Conservation (phyloP, 495 filamentous ascomycete genomes). For the Penicillium robsamsonii region DNA sequence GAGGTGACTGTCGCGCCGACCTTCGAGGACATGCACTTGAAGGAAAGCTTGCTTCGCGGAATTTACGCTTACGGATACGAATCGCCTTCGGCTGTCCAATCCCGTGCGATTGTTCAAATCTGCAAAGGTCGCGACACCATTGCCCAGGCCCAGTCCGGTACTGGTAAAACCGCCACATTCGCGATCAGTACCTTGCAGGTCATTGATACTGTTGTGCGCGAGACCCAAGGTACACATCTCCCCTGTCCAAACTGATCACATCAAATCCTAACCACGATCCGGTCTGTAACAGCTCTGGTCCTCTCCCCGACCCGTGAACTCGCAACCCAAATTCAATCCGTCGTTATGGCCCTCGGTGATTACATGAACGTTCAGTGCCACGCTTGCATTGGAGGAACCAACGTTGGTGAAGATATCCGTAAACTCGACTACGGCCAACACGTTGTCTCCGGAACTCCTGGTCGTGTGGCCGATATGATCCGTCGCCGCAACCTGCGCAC, state of each 20-base stretch:
- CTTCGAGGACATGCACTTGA: constrained; percentile 79
- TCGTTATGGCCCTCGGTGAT: constrained; percentile 94
- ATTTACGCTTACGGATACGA: constrained; percentile 99
- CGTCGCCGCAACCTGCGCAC: constrained; percentile 91
- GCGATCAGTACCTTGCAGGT: constrained; percentile 96
- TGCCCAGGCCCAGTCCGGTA: constrained; percentile 98
- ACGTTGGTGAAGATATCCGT: constrained; percentile 94
- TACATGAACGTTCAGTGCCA: constrained; percentile 99
- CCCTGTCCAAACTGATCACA: not conserved
- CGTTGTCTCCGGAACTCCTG: constrained; percentile 93
- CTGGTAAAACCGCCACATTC: constrained; percentile 98
- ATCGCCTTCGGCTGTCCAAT: constrained; percentile 94
- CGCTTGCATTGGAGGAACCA: constrained; percentile 97
- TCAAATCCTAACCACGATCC: constrained; percentile 15
- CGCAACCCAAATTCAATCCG: constrained; percentile 95
- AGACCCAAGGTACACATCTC: constrained; percentile 66
- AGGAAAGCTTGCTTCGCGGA: constrained; percentile 92
- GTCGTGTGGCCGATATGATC: constrained; percentile 98
- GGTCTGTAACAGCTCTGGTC: constrained; percentile 64
- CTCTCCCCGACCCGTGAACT: constrained; percentile 98
- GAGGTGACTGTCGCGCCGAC: constrained; percentile 86
- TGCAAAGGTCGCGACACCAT: constrained; percentile 99
- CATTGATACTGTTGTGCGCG: constrained; percentile 78
- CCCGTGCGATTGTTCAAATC: constrained; percentile 95
- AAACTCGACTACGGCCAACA: constrained; percentile 96